Evolutionary conservation across 1,284 basidiomycete species (phyloP).

Genomic region (Ceratobasidium sp.): DNA sequence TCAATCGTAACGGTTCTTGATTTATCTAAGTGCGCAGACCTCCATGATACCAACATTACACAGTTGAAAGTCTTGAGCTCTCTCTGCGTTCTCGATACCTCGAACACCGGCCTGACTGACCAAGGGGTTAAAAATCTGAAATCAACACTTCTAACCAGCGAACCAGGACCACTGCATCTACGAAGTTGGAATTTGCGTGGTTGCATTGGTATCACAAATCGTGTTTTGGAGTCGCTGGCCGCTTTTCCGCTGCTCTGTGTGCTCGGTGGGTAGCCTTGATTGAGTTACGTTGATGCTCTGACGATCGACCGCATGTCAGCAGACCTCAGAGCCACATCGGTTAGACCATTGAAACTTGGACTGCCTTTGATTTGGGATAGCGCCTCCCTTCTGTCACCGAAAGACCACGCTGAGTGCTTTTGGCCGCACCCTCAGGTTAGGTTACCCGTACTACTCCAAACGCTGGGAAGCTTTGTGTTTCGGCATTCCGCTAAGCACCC

Average conservation of each 20-base stretch:
- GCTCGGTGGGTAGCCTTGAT: slow-evolving; percentile 3
- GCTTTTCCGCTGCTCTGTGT: slow-evolving; percentile 23
- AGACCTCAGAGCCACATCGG: slow-evolving; percentile 29
- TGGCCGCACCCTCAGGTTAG: slow-evolving; percentile 9
- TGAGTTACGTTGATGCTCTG: background rate
- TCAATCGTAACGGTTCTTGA: slow-evolving; percentile 23
- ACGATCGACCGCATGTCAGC: background rate
- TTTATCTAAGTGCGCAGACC: slow-evolving; percentile 9
- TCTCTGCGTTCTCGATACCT: slow-evolving; percentile 24
- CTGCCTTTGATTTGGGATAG: background rate
- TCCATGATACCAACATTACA: slow-evolving; percentile 12
- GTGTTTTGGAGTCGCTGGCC: background rate
- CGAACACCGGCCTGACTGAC: slow-evolving; percentile 15
- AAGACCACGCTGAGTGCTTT: slow-evolving; percentile 12
- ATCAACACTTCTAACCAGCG: slow-evolving; percentile 17
- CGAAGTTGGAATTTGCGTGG: slow-evolving; percentile 20
- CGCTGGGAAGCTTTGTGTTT: background rate
- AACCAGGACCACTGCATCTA: slow-evolving; percentile 29
- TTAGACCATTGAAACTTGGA: background rate
- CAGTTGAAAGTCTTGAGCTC: slow-evolving; percentile 17
- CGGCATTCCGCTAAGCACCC: background rate
- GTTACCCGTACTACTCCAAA: slow-evolving; percentile 7
- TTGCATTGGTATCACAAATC: slow-evolving; percentile 5
- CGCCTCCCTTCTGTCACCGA: background rate
- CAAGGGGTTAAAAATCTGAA: slow-evolving; percentile 23